Evolutionary conservation across 306 rosid genomes (phyloP).

Genomic region (Malus sylvestris): DNA sequence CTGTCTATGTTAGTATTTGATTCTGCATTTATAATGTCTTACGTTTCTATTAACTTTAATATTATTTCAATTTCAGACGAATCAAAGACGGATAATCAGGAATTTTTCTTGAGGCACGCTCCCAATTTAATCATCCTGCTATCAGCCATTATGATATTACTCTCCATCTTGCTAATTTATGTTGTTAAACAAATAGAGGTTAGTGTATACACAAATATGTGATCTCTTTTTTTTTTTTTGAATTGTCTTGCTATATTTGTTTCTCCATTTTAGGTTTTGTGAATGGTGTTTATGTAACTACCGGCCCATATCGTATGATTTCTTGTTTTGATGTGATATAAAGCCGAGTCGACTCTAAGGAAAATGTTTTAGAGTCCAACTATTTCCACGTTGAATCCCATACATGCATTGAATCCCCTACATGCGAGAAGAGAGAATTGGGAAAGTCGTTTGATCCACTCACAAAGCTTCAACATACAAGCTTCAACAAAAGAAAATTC

Average conservation of each 20-base stretch:
- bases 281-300: neutral
- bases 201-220: neutral
- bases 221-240: neutral
- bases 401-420: neutral
- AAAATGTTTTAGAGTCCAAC: neutral
- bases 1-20: neutral
- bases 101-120: constrained; percentile 44
- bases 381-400: neutral
- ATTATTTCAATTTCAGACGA: constrained; percentile 46
- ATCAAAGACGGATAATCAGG: constrained; percentile 59
- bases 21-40: too few relatives aligned
- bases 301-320: neutral
- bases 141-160: constrained; percentile 47
- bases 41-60: neutral
- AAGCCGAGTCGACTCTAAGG: neutral
- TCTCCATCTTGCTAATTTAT: constrained; percentile 34
- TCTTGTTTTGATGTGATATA: neutral
- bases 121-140: constrained; percentile 48
- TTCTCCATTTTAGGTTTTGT: neutral
- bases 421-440: too few relatives aligned
- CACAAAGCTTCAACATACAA: too few relatives aligned
- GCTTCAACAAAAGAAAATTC: too few relatives aligned
- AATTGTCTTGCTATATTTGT: too few relatives aligned
- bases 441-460: too few relatives aligned
- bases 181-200: constrained; percentile 74